Percentiles rank a stretch among this genome's conserved stretches.
These are phyloP conservation scores for Colletotrichum euphorbiae DNA, from an alignment of 2,329 filamentous ascomycete species.

Conservation along the genomic window DNA sequence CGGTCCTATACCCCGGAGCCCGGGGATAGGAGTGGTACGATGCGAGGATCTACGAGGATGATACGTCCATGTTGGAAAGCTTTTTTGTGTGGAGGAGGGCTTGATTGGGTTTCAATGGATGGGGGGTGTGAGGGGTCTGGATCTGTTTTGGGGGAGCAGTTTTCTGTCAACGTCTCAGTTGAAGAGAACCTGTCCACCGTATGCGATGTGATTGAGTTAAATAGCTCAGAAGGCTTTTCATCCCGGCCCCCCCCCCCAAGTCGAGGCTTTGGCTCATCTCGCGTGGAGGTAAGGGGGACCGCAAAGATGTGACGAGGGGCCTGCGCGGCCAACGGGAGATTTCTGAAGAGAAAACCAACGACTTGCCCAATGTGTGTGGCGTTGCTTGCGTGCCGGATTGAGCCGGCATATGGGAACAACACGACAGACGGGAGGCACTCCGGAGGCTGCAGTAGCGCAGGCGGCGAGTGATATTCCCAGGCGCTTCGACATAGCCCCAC, in stretches of 20 bases:
- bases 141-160: not conserved
- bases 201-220: not conserved
- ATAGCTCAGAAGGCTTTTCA: not conserved
- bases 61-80: constrained; percentile 15
- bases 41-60: constrained; percentile 16
- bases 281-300: not conserved
- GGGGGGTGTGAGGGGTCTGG: not conserved
- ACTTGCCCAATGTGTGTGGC: not conserved
- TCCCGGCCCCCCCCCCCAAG: not conserved
- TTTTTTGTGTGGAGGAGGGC: not conserved
- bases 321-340: constrained; percentile 1
- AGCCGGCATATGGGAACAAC: not conserved
- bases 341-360: not conserved
- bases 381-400: not conserved
- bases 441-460: constrained; percentile 7
- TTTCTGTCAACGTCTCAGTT: constrained; percentile 19
- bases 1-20: constrained; percentile 12
- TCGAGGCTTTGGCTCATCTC: constrained; percentile 17
- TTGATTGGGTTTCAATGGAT: no score
- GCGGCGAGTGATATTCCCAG: not conserved
- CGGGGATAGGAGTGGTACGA: not conserved
- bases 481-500: not conserved
- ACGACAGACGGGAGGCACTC: not conserved
- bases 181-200: not conserved
- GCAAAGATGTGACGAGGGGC: not conserved